phyloP scores from a whole-genome alignment of 2,329 filamentous ascomycete genomes.

The Penicillium sp. region DNA sequence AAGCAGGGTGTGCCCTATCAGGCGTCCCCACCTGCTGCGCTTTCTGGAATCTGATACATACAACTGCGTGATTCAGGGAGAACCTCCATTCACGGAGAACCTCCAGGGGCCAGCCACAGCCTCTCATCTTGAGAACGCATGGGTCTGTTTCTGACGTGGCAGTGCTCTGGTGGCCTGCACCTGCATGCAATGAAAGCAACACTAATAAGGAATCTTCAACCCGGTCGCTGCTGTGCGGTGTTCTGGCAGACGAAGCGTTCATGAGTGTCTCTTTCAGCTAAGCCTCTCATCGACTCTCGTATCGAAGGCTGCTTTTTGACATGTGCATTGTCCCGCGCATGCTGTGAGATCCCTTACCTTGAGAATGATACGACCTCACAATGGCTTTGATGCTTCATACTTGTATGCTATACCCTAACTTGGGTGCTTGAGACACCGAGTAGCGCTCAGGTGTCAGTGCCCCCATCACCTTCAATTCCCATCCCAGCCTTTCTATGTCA shows the following conservation, averaged over 20 bases:
- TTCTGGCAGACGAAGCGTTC: slow-evolving; percentile 8
- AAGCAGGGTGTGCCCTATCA: slow-evolving; percentile 21
- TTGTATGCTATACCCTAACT: neutral
- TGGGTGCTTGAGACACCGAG: slow-evolving; percentile 1
- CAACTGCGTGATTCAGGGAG: slow-evolving; percentile 10
- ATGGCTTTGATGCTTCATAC: slow-evolving; percentile 1
- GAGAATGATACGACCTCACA: slow-evolving; percentile 7
- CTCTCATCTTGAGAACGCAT: slow-evolving; percentile 13
- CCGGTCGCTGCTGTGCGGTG: slow-evolving; percentile 3
- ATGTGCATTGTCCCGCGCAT: slow-evolving; percentile 3
- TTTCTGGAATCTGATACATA: slow-evolving; percentile 24
- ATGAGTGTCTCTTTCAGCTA: slow-evolving; percentile 11
- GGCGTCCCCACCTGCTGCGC: neutral
- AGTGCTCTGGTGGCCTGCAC: slow-evolving; percentile 20
- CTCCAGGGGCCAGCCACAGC: slow-evolving; percentile 15
- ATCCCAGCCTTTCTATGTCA: slow-evolving; percentile 4
- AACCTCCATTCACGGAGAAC: neutral
- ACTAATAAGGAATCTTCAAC: slow-evolving; percentile 16
- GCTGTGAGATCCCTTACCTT: slow-evolving; percentile 16
- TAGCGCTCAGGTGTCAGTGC: slow-evolving; percentile 12
- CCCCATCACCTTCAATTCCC: slow-evolving; percentile 1
- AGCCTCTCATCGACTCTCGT: slow-evolving; percentile 3
- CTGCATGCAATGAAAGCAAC: slow-evolving; percentile 15
- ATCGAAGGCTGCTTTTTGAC: neutral
- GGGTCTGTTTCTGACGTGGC: slow-evolving; percentile 38